Percentiles rank a stretch among this genome's conserved stretches.
These are phyloP conservation scores for Alternaria sp. DNA, from an alignment of 2,329 filamentous ascomycete species.

Conservation along the genomic window DNA sequence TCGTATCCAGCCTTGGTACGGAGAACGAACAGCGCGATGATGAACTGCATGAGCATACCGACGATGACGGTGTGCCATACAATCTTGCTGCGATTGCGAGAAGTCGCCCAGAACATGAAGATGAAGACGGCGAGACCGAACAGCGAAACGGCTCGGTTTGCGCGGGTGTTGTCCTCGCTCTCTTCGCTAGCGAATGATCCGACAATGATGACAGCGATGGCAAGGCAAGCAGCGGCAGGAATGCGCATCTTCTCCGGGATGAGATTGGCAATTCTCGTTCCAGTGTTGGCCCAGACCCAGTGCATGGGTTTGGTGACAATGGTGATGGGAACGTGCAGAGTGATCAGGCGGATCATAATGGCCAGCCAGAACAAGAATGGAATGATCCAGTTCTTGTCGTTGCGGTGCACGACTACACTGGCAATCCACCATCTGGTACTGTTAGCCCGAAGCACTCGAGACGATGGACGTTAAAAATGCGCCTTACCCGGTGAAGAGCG, in stretches of 20 bases:
- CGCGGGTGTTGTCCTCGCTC: slow-evolving; percentile 75
- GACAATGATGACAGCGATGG: slow-evolving; percentile 76
- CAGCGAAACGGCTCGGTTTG: slow-evolving; percentile 79
- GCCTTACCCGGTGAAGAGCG: slow-evolving; percentile 61
- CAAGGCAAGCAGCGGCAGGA: slow-evolving; percentile 66
- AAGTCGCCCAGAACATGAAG: slow-evolving; percentile 71
- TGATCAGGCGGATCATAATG: slow-evolving; percentile 75
- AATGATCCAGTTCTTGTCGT: slow-evolving; percentile 80
- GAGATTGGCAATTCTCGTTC: slow-evolving; percentile 62
- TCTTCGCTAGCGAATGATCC: slow-evolving; percentile 78
- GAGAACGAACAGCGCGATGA: slow-evolving; percentile 87
- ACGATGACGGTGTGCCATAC: slow-evolving; percentile 70
- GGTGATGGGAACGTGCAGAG: slow-evolving; percentile 73
- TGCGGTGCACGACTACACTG: slow-evolving; percentile 72
- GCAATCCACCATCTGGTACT: slow-evolving; percentile 74
- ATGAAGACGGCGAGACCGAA: slow-evolving; percentile 79
- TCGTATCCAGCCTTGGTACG: slow-evolving; percentile 80
- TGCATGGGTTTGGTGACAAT: slow-evolving; percentile 71
- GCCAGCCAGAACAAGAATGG: slow-evolving; percentile 82
- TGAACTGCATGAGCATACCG: slow-evolving; percentile 86
- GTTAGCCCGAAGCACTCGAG: slow-evolving; percentile 26
- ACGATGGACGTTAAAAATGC: slow-evolving; percentile 5
- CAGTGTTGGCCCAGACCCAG: slow-evolving; percentile 71
- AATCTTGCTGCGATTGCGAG: slow-evolving; percentile 67
- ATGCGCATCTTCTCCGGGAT: slow-evolving; percentile 73